Evolutionary conservation across 805 yeast genomes (phyloP), one percentile per base, ranked within the genome.

Genomic region (Sugiyamaella boreocaroliniensis): DNA sequence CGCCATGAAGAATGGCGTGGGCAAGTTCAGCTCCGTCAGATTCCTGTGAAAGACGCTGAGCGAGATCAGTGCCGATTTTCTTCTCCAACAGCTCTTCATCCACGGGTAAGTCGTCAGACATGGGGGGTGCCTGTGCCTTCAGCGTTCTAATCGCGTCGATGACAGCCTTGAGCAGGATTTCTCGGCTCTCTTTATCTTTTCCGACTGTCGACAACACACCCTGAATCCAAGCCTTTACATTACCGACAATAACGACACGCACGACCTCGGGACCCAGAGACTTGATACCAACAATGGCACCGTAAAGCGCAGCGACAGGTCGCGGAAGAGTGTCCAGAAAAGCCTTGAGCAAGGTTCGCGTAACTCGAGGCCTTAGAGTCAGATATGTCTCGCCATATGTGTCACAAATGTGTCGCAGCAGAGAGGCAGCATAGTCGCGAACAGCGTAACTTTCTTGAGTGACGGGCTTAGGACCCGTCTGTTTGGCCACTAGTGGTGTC

Each of bases 331-430:
- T 77, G 62, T 90, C 96, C 67, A 93, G 74, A 59, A 95, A 86
- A 0, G 97, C 97, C 63, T 95, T 82, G 55, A 95, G 74, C 51
- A 95, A 73, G 1, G 99, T 95, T 66, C 99, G 78, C 6, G 97
- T 89, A 3, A 93, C 92, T 59, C 98, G 79, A 29, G 98, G 97
- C 63, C 88, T 87, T 60, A 93, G 75, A 1, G 97, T 86, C 19
- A 92, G 83, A 66, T 92, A 90, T 1, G 92, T 81, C 47, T 86
- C 82, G 34, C 95, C 95, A 68, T 85, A 93, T 29, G 82, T 80
- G 49, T 77, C 74, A 56, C 89, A 79, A n/a, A 93, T 84, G 60
- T 85, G 85, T 48, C 83, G 83, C 20, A 93, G 74, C 55, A 93
- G 73, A 40, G 89, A 80, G 0, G 96, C 89, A 1, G 98, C 90